phyloP scores from a whole-genome alignment of 2,329 filamentous ascomycete species.

The Apiospora rasikravindrae region DNA sequence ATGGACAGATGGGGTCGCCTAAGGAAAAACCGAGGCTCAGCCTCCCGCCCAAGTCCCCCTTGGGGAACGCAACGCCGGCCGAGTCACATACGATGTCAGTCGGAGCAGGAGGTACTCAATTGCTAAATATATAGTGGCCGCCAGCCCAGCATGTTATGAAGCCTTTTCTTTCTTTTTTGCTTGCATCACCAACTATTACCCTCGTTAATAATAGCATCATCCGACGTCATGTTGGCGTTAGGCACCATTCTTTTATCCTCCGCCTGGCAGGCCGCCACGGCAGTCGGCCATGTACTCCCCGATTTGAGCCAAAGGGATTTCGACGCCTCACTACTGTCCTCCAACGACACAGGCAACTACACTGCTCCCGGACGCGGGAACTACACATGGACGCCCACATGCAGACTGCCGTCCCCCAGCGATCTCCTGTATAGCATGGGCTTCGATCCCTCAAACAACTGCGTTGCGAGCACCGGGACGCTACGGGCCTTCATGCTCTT shows the following conservation, averaged over 20 bases:
- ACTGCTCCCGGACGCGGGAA: background rate
- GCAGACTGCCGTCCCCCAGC: background rate
- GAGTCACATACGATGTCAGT: background rate
- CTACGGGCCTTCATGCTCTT: constrained; percentile 28
- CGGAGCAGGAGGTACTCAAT: background rate
- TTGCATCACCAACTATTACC: background rate
- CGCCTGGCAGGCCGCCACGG: background rate
- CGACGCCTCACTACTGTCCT: background rate
- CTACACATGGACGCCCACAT: background rate
- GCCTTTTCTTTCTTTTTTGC: too few species aligned
- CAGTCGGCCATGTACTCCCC: background rate
- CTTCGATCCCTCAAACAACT: background rate
- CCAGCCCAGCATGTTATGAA: too few species aligned
- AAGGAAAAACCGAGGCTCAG: background rate
- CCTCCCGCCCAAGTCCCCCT: background rate
- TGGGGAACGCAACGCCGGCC: background rate
- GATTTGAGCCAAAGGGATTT: too few species aligned
- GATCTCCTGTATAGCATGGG: background rate
- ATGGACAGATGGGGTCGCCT: background rate
- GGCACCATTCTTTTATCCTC: background rate
- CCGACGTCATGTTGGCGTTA: constrained; percentile 1
- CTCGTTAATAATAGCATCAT: constrained; percentile 7
- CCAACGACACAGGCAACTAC: background rate
- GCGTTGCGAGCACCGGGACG: background rate
- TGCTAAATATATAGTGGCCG: background rate